Percentiles rank a stretch among this genome's conserved stretches.
Conservation (phyloP, 768 basidiomycete species). For the Mycena olivaceomarginata region DNA sequence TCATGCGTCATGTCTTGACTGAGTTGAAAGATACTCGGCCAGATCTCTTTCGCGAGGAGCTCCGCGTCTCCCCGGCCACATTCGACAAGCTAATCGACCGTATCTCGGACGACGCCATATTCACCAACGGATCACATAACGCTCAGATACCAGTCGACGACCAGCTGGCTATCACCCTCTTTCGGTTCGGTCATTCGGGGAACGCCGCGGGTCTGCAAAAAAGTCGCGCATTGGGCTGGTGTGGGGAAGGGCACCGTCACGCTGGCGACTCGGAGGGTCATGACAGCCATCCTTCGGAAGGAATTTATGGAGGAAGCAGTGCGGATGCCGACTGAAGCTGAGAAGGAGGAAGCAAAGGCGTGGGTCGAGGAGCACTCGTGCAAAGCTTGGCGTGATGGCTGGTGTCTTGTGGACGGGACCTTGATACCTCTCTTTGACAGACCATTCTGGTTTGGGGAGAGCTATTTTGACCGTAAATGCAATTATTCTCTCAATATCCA, state of each 20-base stretch:
- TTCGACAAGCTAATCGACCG: constrained; percentile 55
- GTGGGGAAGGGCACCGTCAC: constrained; percentile 55
- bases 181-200: constrained; percentile 63
- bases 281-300: constrained; percentile 52
- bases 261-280: constrained; percentile 51
- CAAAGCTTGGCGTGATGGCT: constrained; percentile 28
- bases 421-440: constrained; percentile 11
- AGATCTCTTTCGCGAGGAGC: constrained; percentile 25
- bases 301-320: constrained; percentile 52
- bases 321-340: constrained; percentile 45
- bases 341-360: constrained; percentile 29
- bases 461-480: constrained; percentile 16
- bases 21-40: constrained; percentile 47
- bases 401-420: constrained; percentile 32
- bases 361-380: constrained; percentile 33
- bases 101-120: constrained; percentile 48
- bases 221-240: constrained; percentile 36
- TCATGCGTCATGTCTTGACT: constrained; percentile 43
- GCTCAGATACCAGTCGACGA: constrained; percentile 44
- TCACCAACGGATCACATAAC: constrained; percentile 40
- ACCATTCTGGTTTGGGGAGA: constrained; percentile 34
- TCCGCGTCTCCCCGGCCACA: constrained; percentile 53
- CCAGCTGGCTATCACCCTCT: constrained; percentile 61
- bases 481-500: constrained; percentile 19
- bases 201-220: constrained; percentile 51